Base-by-base conservation (phyloP, 176 grass and related monocot genomes). In the Canna indica region DNA sequence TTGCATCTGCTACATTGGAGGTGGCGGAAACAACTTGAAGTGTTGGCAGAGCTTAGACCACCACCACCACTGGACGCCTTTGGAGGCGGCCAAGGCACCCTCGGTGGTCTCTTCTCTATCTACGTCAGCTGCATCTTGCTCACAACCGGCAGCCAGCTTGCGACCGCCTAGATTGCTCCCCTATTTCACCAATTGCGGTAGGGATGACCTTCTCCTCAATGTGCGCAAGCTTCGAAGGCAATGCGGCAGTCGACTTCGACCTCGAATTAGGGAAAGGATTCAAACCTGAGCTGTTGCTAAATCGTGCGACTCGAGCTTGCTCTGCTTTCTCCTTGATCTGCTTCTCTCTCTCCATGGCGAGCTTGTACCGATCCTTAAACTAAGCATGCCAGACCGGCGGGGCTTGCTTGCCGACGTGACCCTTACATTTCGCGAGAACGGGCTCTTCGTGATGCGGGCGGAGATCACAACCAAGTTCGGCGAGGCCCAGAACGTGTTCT, bases 321-420 rank as follows among this genome's bases (percentile, higher is more conserved):
- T 89, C 82, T 3, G 94, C 94, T 50, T 90, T 97, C 72, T 90
- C 86, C 72, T 97, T 97, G 67, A 97, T 81, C 0, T 67, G 77
- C 68, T 90, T 92, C 73, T 97, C 88, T 64, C 89, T 70, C 52
- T 97, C 93, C 68, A 85, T 84, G 20, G 93, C 86, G 42, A 97
- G 81, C 61, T 87, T 92, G 69, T 97, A 89, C 29, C 89, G 72
- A 52, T 92, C 88, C 78, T 87, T 97, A n/a, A 93, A 75, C 80
- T 99, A 72, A 80, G 82, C 89, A 90, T 82, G 34, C 33, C 64
- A 18, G 90, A 99, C 68, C 86, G 82, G 13, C 75, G 75, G n/a
- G 90, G 95, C 22, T 81, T 99, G 77, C 95, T 99, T 16, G 90
- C 95, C 14, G 78, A 99, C 31, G 95, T 99, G 47, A 99, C 95